phyloP scores from a whole-genome alignment of 1,139 yeast species.

The Petasospora rhodanensis region DNA sequence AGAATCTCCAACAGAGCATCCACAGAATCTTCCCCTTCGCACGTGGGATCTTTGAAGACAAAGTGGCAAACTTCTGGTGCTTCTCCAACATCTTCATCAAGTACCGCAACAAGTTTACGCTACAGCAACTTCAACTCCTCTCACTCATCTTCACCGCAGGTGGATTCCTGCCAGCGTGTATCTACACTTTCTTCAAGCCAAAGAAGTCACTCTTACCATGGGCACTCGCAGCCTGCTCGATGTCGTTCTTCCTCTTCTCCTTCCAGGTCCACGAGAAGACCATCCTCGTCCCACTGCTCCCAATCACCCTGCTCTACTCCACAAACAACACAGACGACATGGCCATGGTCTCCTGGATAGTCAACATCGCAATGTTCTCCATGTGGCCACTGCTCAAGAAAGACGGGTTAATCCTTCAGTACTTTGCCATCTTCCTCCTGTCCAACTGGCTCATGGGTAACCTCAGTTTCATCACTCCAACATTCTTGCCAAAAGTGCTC shows the following conservation, averaged over 20 bases:
- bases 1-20: conserved; percentile 42
- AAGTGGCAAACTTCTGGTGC: conserved; percentile 98
- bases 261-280: conserved; percentile 96
- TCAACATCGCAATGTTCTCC: conserved; percentile 79
- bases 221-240: conserved; percentile 78
- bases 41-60: conserved; percentile 95
- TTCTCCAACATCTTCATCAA: conserved; percentile 75
- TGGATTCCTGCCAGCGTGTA: conserved; percentile 65
- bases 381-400: conserved; percentile 81
- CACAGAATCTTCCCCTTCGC: conserved; percentile 84
- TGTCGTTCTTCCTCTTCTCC: conserved; percentile 86
- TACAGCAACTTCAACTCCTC: conserved; percentile 54
- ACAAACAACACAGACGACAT: conserved; percentile 54
- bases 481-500: conserved; percentile 35
- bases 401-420: conserved; percentile 73
- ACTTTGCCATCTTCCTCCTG: conserved; percentile 51
- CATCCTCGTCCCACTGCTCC: conserved; percentile 81
- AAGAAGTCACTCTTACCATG: conserved; percentile 52
- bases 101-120: conserved; percentile 52
- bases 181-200: conserved; percentile 49
- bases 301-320: conserved; percentile 66
- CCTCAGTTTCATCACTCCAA: conserved; percentile 39
- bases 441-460: conserved; percentile 86
- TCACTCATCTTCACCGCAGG: conserved; percentile 62
- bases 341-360: conserved; percentile 81